Conservation (phyloP, 768 basidiomycete species). For the Lanmaoa pseudosensibilis region DNA sequence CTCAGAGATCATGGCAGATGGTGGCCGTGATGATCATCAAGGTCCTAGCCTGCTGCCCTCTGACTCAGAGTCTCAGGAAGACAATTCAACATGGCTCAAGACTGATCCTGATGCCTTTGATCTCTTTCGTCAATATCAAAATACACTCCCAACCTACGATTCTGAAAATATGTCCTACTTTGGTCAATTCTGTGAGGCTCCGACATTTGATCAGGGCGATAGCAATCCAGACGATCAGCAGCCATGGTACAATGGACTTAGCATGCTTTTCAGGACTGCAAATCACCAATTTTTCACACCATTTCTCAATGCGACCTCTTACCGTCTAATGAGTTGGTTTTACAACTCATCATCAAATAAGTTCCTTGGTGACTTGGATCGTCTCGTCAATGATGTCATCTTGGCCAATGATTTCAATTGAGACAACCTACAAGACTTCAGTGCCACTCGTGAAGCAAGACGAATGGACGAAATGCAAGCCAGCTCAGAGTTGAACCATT, state of each 20-base stretch:
- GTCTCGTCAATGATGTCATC: conserved; percentile 17
- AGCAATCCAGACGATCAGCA: background rate
- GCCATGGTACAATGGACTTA: conserved; percentile 12
- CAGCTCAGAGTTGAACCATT: background rate
- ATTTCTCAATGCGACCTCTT: conserved; percentile 22
- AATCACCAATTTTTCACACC: background rate
- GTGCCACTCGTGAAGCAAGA: background rate
- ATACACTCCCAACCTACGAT: background rate
- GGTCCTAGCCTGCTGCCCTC: too few relatives aligned
- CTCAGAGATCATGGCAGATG: too few relatives aligned
- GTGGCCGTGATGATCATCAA: too few relatives aligned
- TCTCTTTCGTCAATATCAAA: background rate
- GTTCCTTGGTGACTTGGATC: conserved; percentile 8
- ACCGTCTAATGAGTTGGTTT: conserved; percentile 28
- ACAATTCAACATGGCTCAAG: background rate
- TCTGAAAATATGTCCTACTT: background rate
- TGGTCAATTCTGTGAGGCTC: background rate
- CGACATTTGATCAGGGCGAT: background rate
- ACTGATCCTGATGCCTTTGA: background rate
- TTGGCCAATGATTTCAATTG: conserved; percentile 12
- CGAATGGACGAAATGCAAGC: background rate
- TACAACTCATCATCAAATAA: conserved; percentile 17
- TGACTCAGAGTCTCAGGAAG: too few relatives aligned
- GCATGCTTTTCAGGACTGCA: background rate
- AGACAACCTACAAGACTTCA: conserved; percentile 7